Percentiles rank a stretch among this genome's conserved stretches.
Conservation (phyloP, 345 rosid genomes). For the Ailanthus altissimus region DNA sequence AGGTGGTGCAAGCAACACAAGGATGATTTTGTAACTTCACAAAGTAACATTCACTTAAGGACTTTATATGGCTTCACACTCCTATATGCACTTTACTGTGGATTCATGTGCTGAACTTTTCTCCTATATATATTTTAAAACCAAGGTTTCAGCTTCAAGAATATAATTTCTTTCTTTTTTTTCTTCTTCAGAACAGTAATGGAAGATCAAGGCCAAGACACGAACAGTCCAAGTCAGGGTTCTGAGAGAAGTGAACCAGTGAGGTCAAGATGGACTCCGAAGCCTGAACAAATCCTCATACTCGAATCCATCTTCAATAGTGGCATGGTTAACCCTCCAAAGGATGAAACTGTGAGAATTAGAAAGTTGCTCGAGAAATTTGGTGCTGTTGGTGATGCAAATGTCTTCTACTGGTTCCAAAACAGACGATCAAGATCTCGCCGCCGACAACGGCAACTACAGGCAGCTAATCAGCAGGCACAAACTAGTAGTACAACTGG, state of each 20-base stretch:
- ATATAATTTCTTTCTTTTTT: conserved; percentile 6
- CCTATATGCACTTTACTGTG: conserved; percentile 34
- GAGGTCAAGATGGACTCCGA: conserved; percentile 97
- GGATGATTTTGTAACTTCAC: conserved; percentile 49
- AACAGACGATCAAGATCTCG: conserved; percentile 96
- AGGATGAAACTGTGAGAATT: conserved; percentile 90
- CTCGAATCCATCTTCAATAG: conserved; percentile 98
- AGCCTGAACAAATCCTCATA: conserved; percentile 96
- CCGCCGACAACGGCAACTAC: conserved; percentile 89
- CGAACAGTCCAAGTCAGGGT: conserved; percentile 43
- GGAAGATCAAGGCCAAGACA: conserved; percentile 71
- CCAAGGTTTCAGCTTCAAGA: conserved; percentile 45
- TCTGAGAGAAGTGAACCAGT: conserved; percentile 66
- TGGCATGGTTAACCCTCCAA: conserved; percentile 98
- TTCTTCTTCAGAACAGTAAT: conserved; percentile 31
- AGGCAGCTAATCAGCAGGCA: conserved; percentile 43
- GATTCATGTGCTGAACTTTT: conserved; percentile 28
- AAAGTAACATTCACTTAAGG: conserved; percentile 36
- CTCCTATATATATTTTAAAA: conserved; percentile 25
- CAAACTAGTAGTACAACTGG: conserved; percentile 37
- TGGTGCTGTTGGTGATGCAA: conserved; percentile 92
- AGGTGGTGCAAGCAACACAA: neutral
- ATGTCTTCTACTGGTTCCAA: conserved; percentile 99
- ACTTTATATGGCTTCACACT: conserved; percentile 37
- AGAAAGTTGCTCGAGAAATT: conserved; percentile 88